A percentile compares a stretch with the other conserved stretches of the same genome.
These are phyloP conservation scores for Mycena crocata DNA, from an alignment of 768 basidiomycete genomes.

Conservation along the genomic window DNA sequence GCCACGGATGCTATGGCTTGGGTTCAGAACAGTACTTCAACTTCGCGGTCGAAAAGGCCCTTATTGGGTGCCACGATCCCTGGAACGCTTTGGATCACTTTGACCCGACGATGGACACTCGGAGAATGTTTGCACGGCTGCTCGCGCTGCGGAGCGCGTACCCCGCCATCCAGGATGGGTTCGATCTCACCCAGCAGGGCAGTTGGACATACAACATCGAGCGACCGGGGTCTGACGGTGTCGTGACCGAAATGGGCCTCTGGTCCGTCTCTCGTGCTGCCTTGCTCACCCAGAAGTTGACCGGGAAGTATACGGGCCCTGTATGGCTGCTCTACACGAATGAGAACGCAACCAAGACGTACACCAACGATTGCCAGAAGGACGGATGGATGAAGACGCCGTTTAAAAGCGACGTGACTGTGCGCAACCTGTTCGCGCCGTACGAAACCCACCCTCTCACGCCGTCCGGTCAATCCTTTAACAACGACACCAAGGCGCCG, in stretches of 20 bases:
- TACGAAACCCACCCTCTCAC: constrained; percentile 82
- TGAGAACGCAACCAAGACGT: constrained; percentile 79
- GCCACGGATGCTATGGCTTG: constrained; percentile 91
- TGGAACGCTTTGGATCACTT: constrained; percentile 97
- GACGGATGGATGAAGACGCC: constrained; percentile 84
- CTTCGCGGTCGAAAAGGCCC: constrained; percentile 83
- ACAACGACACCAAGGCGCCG: constrained; percentile 66
- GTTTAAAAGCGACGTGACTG: constrained; percentile 65
- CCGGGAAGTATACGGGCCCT: constrained; percentile 69
- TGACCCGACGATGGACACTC: constrained; percentile 85
- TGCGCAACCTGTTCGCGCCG: constrained; percentile 85
- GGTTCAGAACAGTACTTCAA: constrained; percentile 96
- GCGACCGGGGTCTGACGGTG: constrained; percentile 87
- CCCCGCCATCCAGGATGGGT: constrained; percentile 87
- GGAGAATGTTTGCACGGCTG: constrained; percentile 81
- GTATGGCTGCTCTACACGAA: constrained; percentile 91
- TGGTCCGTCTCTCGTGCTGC: constrained; percentile 84
- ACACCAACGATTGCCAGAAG: constrained; percentile 68
- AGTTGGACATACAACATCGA: constrained; percentile 87
- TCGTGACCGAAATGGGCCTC: constrained; percentile 86
- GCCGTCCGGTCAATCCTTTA: constrained; percentile 74
- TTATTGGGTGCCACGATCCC: constrained; percentile 88
- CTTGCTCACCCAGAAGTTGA: constrained; percentile 70
- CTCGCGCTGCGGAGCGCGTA: constrained; percentile 75
- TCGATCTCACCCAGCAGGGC: constrained; percentile 82